Base-by-base conservation (phyloP, 805 yeast genomes). In the Candida manassasensis region DNA sequence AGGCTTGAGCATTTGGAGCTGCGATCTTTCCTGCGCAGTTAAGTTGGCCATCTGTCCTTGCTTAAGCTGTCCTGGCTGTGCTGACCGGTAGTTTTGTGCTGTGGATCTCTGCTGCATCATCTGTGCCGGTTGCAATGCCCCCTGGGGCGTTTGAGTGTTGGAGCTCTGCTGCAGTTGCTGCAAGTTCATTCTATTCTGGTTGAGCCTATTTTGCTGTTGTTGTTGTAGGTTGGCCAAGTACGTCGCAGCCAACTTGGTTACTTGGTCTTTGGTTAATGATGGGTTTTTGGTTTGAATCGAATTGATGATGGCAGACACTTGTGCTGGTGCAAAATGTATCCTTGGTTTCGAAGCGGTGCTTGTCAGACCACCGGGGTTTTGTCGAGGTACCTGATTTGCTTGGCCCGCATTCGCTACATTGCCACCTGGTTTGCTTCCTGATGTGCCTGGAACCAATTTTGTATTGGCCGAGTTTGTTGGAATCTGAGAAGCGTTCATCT, bases 201-300 rank as follows among this genome's bases (percentile, higher is more conserved):
- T 38, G 33, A 52, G 45, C 34, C 57, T 46, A 19, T 65, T 55
- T 32, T 65, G 72, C 47, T 73, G 78, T 46, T 67, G 71, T 40
- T 70, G 75, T 50, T 77, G 82, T 22, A 75, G 56, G 40, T 69
- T 73, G 1, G 84, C 79, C 42, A 79, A 53, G 46, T 79, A 78
- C 11, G 78, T 69, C 3, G 82, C 82, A 2, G 86, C 85, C 38
- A 79, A 63, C 39, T 75, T 72, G 2, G 82, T 76, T 1, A 80
- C 84, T 47, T 80, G 82, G 38, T 75, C 81, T 41, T 77, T 77
- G 8, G 77, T 64, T 50, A 78, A 58, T 21, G 67, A 71, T 2
- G 87, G 87, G 50, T 80, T 74, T 46, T 78, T 78, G n/a, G 71
- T 59, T 50, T 79, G 84, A 36, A 80, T 79, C 29, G 79, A 77